A percentile compares a stretch with the other conserved stretches of the same genome.
These are phyloP conservation scores for Escovopsis sp. DNA, from an alignment of 2,329 filamentous ascomycete genomes.

Conservation along the genomic window DNA sequence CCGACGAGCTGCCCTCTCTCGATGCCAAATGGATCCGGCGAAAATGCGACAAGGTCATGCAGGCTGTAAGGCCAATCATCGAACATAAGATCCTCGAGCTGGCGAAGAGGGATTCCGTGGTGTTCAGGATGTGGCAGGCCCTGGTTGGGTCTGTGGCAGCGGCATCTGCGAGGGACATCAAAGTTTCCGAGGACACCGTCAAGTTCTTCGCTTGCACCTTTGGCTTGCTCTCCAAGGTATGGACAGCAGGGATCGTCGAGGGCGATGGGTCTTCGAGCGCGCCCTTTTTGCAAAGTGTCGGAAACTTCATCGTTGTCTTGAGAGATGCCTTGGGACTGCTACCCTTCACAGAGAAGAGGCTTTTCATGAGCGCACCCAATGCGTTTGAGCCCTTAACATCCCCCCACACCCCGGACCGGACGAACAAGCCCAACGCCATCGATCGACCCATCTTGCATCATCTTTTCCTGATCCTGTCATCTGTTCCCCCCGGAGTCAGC, in stretches of 20 bases:
- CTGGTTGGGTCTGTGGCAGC: slow-evolving; percentile 49
- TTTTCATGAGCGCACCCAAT: slow-evolving; percentile 35
- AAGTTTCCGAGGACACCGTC: slow-evolving; percentile 70
- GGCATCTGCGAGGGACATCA: slow-evolving; percentile 74
- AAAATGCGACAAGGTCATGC: slow-evolving; percentile 50
- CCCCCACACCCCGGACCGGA: slow-evolving; percentile 43
- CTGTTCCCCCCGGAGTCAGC: slow-evolving; percentile 29
- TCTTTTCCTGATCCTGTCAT: slow-evolving; percentile 46
- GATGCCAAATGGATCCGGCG: slow-evolving; percentile 79
- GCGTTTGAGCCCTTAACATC: slow-evolving; percentile 49
- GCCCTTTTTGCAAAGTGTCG: slow-evolving; percentile 41
- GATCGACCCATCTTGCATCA: slow-evolving; percentile 49
- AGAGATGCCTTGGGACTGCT: slow-evolving; percentile 39
- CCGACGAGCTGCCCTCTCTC: slow-evolving; percentile 68
- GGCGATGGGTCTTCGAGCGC: slow-evolving; percentile 30
- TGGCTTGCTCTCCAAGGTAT: slow-evolving; percentile 53
- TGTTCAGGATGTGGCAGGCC: slow-evolving; percentile 42
- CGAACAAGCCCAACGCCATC: slow-evolving; percentile 33
- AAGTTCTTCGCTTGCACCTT: slow-evolving; percentile 62
- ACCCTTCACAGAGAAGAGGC: slow-evolving; percentile 48
- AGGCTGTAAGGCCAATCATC: slow-evolving; percentile 43
- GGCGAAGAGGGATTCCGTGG: slow-evolving; percentile 40
- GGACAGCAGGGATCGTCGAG: slow-evolving; percentile 26
- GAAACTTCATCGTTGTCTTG: slow-evolving; percentile 33
- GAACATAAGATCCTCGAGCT: slow-evolving; percentile 48